Base-by-base conservation (phyloP, 164 flowering plant genomes). In the Cinnamomum chago region DNA sequence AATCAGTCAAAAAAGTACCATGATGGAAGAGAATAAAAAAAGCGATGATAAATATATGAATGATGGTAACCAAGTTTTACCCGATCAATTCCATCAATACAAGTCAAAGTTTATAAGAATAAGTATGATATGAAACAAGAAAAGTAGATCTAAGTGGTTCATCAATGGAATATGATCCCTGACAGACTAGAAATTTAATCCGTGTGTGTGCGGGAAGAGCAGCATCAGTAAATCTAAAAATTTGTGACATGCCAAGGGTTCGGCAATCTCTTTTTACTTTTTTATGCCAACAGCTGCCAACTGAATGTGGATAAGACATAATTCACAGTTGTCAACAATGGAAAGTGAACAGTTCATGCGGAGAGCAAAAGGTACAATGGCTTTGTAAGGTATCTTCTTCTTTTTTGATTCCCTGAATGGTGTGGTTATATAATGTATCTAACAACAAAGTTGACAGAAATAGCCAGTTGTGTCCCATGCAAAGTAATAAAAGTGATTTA, bases 1-100 rank as follows among this genome's bases (percentile, higher is more conserved):
- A 40, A 9, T 40, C 28, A 70, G 22, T 73, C 35, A 50, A 73
- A 51, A 75, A 22, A 20, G 13, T 13, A 25, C 33, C 50, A 77
- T 13, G 24, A 68, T 6, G 30, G 28, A 60, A 62, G 55, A 47
- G 47, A 17, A 28, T 30, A 22, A 40, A 2, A 18, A 35, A 68
- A 68, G 40, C 13, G 2, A 50, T 47, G 3, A 20, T 20, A 23
- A n/a, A 68, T 40, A 35, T 68, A n/a, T 40, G 9, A 14, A 67
- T 40, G 27, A 12, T 13, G 3, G 20, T 13, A 27, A 27, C n/a
- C 27, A 64, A 9, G 14, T 64, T 22, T 58, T 17, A 17, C n/a
- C 4, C 3, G 7, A 65, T 3, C 30, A 23, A 23, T 28, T 1
- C 67, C 27, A 65, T 23, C 67, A n/a, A 23, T 12, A 24, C 3